Percentiles rank a stretch among this genome's conserved stretches.
Evolutionary conservation across 805 yeast species (phyloP).

Genomic region (Kluyveromyces aestuarii): DNA sequence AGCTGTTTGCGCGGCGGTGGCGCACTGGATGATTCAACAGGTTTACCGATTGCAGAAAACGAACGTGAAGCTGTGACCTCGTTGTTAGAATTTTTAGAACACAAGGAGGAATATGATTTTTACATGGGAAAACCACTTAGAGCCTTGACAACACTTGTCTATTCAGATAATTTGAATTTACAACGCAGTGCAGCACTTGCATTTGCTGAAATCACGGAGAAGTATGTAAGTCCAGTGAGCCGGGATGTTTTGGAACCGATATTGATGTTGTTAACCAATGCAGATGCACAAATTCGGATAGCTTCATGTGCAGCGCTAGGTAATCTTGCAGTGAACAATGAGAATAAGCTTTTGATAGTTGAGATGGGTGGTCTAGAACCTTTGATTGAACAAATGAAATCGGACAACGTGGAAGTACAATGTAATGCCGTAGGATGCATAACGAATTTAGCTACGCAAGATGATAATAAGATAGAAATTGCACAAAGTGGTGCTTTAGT

Average conservation of each 20-base stretch:
- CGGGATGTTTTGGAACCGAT: conserved; percentile 92
- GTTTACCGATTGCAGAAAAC: conserved; percentile 81
- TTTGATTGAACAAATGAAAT: conserved; percentile 93
- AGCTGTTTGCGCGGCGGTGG: conserved; percentile 33
- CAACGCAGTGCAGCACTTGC: conserved; percentile 97
- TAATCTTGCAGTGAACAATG: conserved; percentile 94
- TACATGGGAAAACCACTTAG: conserved; percentile 76
- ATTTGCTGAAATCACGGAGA: conserved; percentile 96
- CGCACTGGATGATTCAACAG: conserved; percentile 37
- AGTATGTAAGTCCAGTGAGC: conserved; percentile 84
- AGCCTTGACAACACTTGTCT: conserved; percentile 86
- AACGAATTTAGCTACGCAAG: conserved; percentile 95
- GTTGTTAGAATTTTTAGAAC: conserved; percentile 79
- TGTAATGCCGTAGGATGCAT: conserved; percentile 99
- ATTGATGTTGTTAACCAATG: conserved; percentile 70
- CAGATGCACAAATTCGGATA: conserved; percentile 91
- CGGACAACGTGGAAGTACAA: conserved; percentile 94
- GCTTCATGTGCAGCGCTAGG: conserved; percentile 99
- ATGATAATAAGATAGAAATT: conserved; percentile 89
- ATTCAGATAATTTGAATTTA: conserved; percentile 88
- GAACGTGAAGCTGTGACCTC: conserved; percentile 95
- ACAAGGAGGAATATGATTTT: conserved; percentile 65
- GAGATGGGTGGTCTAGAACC: conserved; percentile 99
- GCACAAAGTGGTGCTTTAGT: conserved; percentile 94
- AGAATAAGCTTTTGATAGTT: conserved; percentile 84